Evolutionary conservation across 1,284 basidiomycete species (phyloP), one percentile per base, ranked within the genome.

Genomic region (Amylostereum areolatum): DNA sequence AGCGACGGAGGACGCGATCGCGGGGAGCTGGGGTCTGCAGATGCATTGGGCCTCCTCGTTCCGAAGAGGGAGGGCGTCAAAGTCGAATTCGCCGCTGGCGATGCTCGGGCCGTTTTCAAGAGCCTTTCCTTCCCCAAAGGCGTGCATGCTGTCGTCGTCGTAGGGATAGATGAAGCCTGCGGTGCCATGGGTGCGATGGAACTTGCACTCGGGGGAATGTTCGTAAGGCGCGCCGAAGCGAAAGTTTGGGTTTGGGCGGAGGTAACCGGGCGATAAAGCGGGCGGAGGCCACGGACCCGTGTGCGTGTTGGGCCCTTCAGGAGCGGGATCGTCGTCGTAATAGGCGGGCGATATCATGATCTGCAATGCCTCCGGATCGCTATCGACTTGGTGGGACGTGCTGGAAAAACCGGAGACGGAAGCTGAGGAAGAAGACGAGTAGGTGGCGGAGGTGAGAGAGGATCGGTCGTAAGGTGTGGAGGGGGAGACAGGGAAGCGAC

Each of bases 271-370:
- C 32, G 54, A 39, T 28, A 49, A 39, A 36, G 44, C 39, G 4
- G 57, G 51, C 28, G 50, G 52, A 5, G 51, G 42, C 9, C 41
- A 46, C 10, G 54, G 51, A 31, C 56, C 56, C 1, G 56, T 33
- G 52, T 60, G 9, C 1, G 72, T 78, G 7, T 74, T 76, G 7
- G 76, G 77, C 1, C 76, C 78, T 49, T 81, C 80, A 3, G 80
- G 70, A 0, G 68, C 68, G 4, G 76, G 73, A 41, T 81, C 70
- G 11, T 73, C 71, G 54, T 85, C 83, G 54, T 76, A 83, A 61
- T 77, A 80, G 0, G 80, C 80, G 3, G 76, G 78, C 3, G 83
- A 85, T 29, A 86, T 77, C 47, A 81, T 71, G 35, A 81, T 77
- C 55, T 44, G 57, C 48, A 51, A 44, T 24, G 45, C 52, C 41